Evolutionary conservation across 352 stramenopile genomes (phyloP), one percentile per base, ranked within the genome.

Genomic region (Phytopythium boreale): DNA sequence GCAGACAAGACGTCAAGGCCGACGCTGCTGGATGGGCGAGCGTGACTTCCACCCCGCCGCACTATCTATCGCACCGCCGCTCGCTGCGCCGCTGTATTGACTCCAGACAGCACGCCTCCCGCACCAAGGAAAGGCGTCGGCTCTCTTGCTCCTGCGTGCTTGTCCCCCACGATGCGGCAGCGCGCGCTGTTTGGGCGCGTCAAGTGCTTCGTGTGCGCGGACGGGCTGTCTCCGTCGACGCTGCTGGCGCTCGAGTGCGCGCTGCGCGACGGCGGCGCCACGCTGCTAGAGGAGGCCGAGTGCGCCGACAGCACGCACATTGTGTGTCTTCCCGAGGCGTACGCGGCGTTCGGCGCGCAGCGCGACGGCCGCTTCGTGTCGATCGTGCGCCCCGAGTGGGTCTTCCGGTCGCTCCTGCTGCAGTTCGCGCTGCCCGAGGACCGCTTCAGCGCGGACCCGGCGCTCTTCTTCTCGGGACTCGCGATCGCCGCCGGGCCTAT

Each of bases 381-480:
- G 52, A 72, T 94, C 22, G 83, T 93, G 56, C 84, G 85, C 0
- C 82, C 85, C 24, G 82, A 89, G 63, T 96, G 87, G 87, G 84
- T 93, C 50, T 90, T 90, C 60, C 82, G 86, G 26, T 75, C 72
- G 17, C 91, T 94, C 36, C 22, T 90, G 34, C 67, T 90, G 61
- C 85, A 92, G 67, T 64, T 67, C 10, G 58, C 88, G 34, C 57
- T 94, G 11, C 83, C 85, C 0, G 77, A 80, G 43, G 82, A 93
- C 63, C 77, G 71, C 37, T 96, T 96, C 64, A 94, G 79, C 61
- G 81, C 87, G 29, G 81, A 94, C 61, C 85, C 85, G 56, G 69
- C 64, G 56, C 77, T 90, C 31, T 79, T 96, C 56, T 93, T 96
- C 65, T 88, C 83, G 27, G 86, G 79, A 22, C 71, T 96, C 34